Conservation (phyloP, 2,329 filamentous ascomycete genomes). For the Thermothelomyces thermophilus region DNA sequence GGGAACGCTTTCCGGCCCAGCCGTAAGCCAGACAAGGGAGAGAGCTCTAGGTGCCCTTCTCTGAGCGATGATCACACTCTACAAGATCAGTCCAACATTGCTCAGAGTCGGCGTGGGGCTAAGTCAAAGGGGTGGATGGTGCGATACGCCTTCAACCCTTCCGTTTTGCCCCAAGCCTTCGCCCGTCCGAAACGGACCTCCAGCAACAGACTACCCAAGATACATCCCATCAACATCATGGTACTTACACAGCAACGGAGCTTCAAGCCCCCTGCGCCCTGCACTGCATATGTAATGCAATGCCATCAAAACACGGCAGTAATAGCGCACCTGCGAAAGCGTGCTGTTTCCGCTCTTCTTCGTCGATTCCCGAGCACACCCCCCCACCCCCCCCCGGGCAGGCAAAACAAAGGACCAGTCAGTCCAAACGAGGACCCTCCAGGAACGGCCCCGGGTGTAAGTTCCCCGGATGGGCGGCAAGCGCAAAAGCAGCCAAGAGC, state of each 20-base stretch:
- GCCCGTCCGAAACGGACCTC: background rate
- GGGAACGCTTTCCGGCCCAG: too few species aligned
- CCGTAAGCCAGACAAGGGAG: too few species aligned
- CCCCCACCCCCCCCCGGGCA: background rate
- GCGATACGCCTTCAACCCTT: background rate
- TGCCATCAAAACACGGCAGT: background rate
- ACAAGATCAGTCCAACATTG: too few species aligned
- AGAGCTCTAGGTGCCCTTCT: too few species aligned
- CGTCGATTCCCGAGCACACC: background rate
- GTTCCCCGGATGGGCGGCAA: background rate
- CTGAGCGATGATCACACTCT: too few species aligned
- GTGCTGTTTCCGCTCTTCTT: constrained; percentile 1
- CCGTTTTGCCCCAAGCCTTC: background rate
- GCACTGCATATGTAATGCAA: constrained; percentile 5
- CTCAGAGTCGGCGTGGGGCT: too few species aligned
- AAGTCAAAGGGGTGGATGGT: too few species aligned
- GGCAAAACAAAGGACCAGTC: background rate
- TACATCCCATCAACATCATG: constrained; percentile 8
- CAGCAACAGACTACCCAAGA: background rate
- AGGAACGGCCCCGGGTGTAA: too few species aligned
- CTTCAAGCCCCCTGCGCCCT: background rate
- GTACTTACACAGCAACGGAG: constrained; percentile 1
- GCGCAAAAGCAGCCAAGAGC: background rate
- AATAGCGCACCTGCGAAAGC: background rate
- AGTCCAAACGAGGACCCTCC: background rate